Base-by-base conservation (phyloP, 2,329 filamentous ascomycete genomes). In the Fusarium nisikadoi region DNA sequence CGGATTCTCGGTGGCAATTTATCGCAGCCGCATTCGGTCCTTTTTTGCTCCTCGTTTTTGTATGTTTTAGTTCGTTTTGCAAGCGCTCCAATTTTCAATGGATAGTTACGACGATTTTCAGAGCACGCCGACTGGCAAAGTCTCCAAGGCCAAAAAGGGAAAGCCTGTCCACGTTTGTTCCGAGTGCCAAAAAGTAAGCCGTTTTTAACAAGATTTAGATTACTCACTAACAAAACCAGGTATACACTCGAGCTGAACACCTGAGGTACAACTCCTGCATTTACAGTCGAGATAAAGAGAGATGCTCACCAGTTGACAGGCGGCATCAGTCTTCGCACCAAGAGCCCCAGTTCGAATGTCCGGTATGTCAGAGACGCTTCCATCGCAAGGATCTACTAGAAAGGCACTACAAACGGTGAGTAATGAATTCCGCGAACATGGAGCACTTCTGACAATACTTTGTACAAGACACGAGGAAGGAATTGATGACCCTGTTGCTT, bases 131-230 rank as follows among this genome's bases (percentile, higher is more conserved):
- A 65, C 62, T 25, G 62, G 62, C 6, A 65, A 65, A 27, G 42
- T 65, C 7, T 65, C 62, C 16, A 65, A 65, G 6, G 62, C 62
- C 1, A 65, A 65, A 25, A 65, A 65, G 17, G 62, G 62, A 14
- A 65, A 65, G 4, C 62, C 62, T 3, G 62, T 65, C 10, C 62
- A 65, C 17, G 49, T 65, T 6, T 65, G 62, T 25, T 27, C 47
- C 4, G 62, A 65, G 43, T 65, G 62, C 3, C 62, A 65, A 20
- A 65, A 65, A 11, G 62, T 63, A 16, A 2, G 29, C 8, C 1
- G 0, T 5, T 9, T 2, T 0, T 2, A 12, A 13, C 2, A 5
- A 10, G 3, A 14, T 8, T 6, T 10, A 13, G 3, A 11, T 6
- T 6, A 23, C 3, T 20, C 19, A 8, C 31, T 63, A 23, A 63